These are phyloP conservation scores for Ensete glaucum DNA, from an alignment of 176 grass and related monocot genomes.

Conservation along the genomic window DNA sequence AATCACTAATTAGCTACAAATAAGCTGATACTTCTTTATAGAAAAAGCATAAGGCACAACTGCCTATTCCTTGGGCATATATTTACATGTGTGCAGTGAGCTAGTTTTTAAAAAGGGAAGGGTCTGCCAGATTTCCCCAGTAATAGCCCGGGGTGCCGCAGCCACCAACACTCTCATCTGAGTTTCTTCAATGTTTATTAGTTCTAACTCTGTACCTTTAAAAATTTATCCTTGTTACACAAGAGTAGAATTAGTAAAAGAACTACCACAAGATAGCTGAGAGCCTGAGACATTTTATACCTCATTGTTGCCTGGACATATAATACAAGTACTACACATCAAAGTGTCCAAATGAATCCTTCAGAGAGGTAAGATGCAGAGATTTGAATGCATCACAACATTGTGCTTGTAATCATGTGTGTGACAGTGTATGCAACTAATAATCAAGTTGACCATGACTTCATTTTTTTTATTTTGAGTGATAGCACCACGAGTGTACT, in stretches of 20 bases:
- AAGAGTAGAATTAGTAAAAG: not conserved
- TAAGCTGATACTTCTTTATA: not conserved
- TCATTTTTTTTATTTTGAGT: no score
- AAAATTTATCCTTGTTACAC: no score
- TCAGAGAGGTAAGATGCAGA: not conserved
- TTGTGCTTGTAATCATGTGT: not conserved
- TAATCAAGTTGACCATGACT: not conserved
- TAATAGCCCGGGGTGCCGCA: not conserved
- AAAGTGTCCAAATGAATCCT: not conserved
- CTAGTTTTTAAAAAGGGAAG: no score
- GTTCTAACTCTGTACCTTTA: no score
- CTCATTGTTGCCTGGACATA: not conserved
- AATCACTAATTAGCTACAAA: conserved; percentile 13
- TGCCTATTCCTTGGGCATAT: no score
- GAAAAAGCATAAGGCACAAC: no score
- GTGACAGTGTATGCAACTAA: not conserved
- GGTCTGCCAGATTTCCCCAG: not conserved
- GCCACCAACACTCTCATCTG: not conserved
- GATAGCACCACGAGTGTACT: no score
- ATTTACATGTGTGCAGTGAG: no score
- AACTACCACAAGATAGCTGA: conserved; percentile 3
- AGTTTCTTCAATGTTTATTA: no score
- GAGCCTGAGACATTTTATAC: not conserved
- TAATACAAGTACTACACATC: not conserved
- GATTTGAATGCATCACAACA: not conserved